Evolutionary conservation across 305 asterid genomes (phyloP).

Genomic region (Rubia tinctorum): DNA sequence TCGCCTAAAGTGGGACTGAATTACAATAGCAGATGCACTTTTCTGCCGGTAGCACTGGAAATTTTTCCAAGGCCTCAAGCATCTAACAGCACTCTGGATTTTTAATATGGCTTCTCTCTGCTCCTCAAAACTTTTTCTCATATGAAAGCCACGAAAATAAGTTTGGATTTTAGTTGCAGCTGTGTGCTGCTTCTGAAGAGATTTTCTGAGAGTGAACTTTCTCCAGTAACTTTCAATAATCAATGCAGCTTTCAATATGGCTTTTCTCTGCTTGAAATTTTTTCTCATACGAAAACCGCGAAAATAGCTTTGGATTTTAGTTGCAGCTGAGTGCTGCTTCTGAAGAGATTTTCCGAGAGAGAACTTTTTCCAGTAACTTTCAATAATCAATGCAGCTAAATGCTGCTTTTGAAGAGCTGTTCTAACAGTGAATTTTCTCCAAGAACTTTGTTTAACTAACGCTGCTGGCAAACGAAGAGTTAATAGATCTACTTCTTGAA

Average conservation of each 20-base stretch:
- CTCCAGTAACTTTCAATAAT: constrained; percentile 54
- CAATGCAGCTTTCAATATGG: constrained; percentile 30
- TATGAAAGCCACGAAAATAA: constrained; percentile 55
- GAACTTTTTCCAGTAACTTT: constrained; percentile 49
- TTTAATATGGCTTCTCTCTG: constrained; percentile 43
- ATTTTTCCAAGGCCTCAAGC: constrained; percentile 40
- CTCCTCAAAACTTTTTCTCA: constrained; percentile 40
- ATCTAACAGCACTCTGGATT: constrained; percentile 52
- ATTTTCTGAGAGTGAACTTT: constrained; percentile 30
- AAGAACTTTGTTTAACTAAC: constrained; percentile 42
- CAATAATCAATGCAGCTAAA: constrained; percentile 49
- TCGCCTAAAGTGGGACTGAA: constrained; percentile 71
- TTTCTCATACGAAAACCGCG: constrained; percentile 63
- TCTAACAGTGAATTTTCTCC: constrained; percentile 37
- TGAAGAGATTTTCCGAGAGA: constrained; percentile 27
- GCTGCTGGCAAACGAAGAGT: constrained; percentile 41
- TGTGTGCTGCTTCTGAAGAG: constrained; percentile 31
- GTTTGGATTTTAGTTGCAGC: constrained; percentile 85
- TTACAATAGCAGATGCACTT: constrained; percentile 42
- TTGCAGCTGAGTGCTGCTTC: constrained; percentile 56
- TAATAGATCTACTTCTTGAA: constrained; percentile 26
- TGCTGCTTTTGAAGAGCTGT: constrained; percentile 38
- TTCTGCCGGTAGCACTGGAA: constrained; percentile 39
- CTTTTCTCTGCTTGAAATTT: constrained; percentile 42
- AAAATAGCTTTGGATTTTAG: constrained; percentile 62